Conservation (phyloP, 768 basidiomycete species). For the Tricholoma matsutake region DNA sequence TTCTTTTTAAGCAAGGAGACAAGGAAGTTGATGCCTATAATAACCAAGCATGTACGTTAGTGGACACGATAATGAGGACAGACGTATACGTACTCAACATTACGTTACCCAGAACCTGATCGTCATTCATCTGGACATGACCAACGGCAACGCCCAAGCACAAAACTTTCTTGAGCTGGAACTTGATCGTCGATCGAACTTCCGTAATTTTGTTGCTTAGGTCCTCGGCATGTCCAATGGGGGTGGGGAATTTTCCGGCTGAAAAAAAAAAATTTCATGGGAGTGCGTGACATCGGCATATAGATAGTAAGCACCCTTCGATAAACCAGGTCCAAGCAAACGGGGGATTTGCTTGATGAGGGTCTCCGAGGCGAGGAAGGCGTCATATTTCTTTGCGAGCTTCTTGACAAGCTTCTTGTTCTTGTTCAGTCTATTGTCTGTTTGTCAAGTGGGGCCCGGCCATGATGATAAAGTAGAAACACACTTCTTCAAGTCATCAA, state of each 20-base stretch:
- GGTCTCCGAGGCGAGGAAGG: slow-evolving; percentile 95
- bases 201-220: slow-evolving; percentile 88
- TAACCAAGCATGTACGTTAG: slow-evolving; percentile 7
- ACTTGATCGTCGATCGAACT: slow-evolving; percentile 99
- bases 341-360: slow-evolving; percentile 99
- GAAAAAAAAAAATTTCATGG: not conserved
- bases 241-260: slow-evolving; percentile 99
- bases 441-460: not conserved
- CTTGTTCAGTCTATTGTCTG: slow-evolving; percentile 80
- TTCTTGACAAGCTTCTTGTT: slow-evolving; percentile 99
- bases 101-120: slow-evolving; percentile 95
- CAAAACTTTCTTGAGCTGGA: slow-evolving; percentile 99
- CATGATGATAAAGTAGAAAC: slow-evolving; percentile 14
- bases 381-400: slow-evolving; percentile 99
- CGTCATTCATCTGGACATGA: slow-evolving; percentile 95
- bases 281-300: not conserved
- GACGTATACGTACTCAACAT: slow-evolving; percentile 75
- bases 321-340: slow-evolving; percentile 98
- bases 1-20: slow-evolving; percentile 99
- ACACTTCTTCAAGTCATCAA: slow-evolving; percentile 98
- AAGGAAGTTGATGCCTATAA: slow-evolving; percentile 95
- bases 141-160: slow-evolving; percentile 99
- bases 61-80: not conserved
- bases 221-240: slow-evolving; percentile 91
- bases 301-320: slow-evolving; percentile 69